These are phyloP conservation scores for Yamadazyma conglobata DNA, from an alignment of 1,139 yeast species.

Conservation along the genomic window DNA sequence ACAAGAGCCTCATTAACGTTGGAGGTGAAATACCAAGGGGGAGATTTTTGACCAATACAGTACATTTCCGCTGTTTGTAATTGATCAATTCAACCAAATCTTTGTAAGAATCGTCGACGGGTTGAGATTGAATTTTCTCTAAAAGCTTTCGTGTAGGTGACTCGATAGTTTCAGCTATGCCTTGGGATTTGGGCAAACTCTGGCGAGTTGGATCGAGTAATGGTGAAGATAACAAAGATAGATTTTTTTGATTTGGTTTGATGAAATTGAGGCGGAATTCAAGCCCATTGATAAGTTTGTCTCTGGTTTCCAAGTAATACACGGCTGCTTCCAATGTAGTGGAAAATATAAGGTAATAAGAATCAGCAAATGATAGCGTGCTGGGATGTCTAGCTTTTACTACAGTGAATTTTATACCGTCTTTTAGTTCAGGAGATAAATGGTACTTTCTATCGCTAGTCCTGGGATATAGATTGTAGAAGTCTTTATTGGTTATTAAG, in stretches of 20 bases:
- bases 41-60: constrained; percentile 36
- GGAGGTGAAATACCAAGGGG: constrained; percentile 38
- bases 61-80: constrained; percentile 10
- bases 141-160: too few species aligned
- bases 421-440: constrained; percentile 19
- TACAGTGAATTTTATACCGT: constrained; percentile 28
- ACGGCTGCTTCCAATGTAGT: constrained; percentile 46
- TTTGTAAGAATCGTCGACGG: constrained; percentile 9
- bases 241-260: constrained; percentile 2
- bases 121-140: neutral
- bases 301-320: constrained; percentile 47
- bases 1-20: constrained; percentile 30
- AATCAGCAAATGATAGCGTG: constrained; percentile 40
- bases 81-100: constrained; percentile 9
- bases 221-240: constrained; percentile 24
- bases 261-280: constrained; percentile 45
- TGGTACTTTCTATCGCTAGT: constrained; percentile 27
- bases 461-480: constrained; percentile 33
- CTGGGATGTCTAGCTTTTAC: constrained; percentile 48
- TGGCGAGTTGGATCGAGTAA: too few species aligned
- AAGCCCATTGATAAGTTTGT: constrained; percentile 50
- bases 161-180: too few species aligned
- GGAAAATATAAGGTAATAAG: constrained; percentile 52
- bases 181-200: too few species aligned
- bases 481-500: constrained; percentile 35